phyloP scores from a whole-genome alignment of 345 rosid genomes.

The Lepidium africanum region DNA sequence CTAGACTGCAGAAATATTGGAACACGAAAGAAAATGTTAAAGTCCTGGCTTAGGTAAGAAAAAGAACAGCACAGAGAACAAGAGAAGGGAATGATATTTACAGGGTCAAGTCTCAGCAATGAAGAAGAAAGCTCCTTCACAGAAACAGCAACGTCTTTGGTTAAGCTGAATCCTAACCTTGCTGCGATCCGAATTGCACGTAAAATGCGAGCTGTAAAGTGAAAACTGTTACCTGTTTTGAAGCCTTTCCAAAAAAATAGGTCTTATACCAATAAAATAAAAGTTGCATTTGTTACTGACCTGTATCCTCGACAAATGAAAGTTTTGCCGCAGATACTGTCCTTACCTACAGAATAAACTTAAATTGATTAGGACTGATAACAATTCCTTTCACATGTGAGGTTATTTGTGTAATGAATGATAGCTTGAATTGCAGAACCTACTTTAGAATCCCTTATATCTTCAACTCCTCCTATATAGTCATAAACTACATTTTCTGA shows the following conservation, averaged over 20 bases:
- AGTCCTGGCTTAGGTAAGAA: neutral
- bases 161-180: constrained; percentile 56
- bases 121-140: constrained; percentile 44
- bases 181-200: constrained; percentile 73
- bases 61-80: neutral
- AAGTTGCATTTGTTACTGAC: constrained; percentile 28
- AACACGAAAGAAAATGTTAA: neutral
- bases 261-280: neutral
- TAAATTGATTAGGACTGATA: constrained; percentile 3
- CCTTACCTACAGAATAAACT: constrained; percentile 32
- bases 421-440: constrained; percentile 28
- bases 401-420: constrained; percentile 5
- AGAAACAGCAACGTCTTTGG: constrained; percentile 56
- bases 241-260: neutral
- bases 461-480: constrained; percentile 66
- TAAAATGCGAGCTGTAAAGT: constrained; percentile 57
- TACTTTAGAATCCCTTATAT: constrained; percentile 58
- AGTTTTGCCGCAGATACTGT: constrained; percentile 37
- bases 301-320: constrained; percentile 48
- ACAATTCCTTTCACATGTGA: constrained; percentile 2
- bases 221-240: constrained; percentile 14
- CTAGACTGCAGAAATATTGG: constrained; percentile 31
- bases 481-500: constrained; percentile 55
- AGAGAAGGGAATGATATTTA: constrained; percentile 7
- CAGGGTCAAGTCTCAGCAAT: constrained; percentile 55